Evolutionary conservation across 257 asterid genomes (phyloP), one percentile per base, ranked within the genome.

Genomic region (Nicotiana tomentosiformis): DNA sequence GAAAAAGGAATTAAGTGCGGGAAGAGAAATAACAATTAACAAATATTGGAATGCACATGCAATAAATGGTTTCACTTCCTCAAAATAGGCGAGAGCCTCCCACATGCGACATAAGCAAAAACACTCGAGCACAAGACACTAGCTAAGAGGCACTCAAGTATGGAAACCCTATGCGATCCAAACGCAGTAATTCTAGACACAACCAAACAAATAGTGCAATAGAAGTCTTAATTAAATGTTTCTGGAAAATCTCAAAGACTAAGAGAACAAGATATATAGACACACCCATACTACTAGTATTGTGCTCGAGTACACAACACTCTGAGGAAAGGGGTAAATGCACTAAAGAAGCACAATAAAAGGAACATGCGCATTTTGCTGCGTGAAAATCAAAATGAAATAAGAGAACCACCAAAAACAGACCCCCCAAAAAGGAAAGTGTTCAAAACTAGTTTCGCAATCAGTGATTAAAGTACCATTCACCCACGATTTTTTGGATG

Each of bases 231-330:
- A 9, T 61, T 61, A 61, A 58, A 61, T 10, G 17, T 26, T 64
- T 23, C 67, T 14, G 11, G 11, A 5, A 26, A 26, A 1, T 1
- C 12, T 64, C 69, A 64, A 64, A 26, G 17, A 11, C 68, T 23
- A 64, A 4, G 6, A 64, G 9, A 64, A 23, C 18, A 26, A 64
- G 35, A 64, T 64, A 16, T 26, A 26, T 33, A 64, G 69, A 26
- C 69, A 7, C 11, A 64, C 5, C 37, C 37, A 64, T 7, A 64
- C 67, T 10, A 64, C 29, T 64, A 16, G 37, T 64, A 64, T 64
- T 26, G 8, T 64, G 26, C 69, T 26, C 18, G 69, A 64, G 37
- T 64, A 64, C 64, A 18, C 64, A 17, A 88, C 83, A 81, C 61
- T 62, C 68, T 57, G 51, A 65, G 81, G 81, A 69, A 61, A 20